phyloP scores from a whole-genome alignment of 2,329 filamentous ascomycete genomes.

The Cladophialophora psammophila region DNA sequence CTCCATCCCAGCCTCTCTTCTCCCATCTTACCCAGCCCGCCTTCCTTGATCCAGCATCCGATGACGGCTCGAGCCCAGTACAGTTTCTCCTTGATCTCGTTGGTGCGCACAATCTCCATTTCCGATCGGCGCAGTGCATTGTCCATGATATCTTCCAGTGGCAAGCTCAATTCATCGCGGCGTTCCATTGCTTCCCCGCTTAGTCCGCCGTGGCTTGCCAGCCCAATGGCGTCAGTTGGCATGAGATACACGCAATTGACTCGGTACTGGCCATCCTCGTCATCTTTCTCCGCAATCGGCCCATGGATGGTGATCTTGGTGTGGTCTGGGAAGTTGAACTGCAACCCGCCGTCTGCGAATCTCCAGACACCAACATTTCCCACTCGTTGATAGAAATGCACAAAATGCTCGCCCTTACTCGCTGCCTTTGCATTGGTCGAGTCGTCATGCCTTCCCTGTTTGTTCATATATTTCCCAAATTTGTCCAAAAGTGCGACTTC shows the following conservation, averaged over 20 bases:
- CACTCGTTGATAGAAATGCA: constrained; percentile 60
- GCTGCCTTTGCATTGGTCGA: constrained; percentile 39
- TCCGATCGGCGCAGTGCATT: constrained; percentile 43
- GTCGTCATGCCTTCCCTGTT: constrained; percentile 52
- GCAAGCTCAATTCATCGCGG: constrained; percentile 38
- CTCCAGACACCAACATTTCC: constrained; percentile 63
- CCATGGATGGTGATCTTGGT: constrained; percentile 58
- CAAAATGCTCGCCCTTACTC: constrained; percentile 49
- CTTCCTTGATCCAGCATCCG: constrained; percentile 45
- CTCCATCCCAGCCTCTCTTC: constrained; percentile 43
- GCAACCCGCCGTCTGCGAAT: constrained; percentile 58
- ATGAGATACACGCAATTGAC: constrained; percentile 60
- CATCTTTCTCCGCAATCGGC: constrained; percentile 24
- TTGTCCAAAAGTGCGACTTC: constrained; percentile 58
- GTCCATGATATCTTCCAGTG: constrained; percentile 41
- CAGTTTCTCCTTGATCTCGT: constrained; percentile 55
- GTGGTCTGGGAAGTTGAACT: constrained; percentile 62
- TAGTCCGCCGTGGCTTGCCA: constrained; percentile 51
- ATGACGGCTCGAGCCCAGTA: constrained; percentile 52
- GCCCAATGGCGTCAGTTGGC: constrained; percentile 53
- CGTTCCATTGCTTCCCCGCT: constrained; percentile 50
- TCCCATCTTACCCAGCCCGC: constrained; percentile 43
- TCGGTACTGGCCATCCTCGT: constrained; percentile 39
- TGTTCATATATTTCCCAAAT: constrained; percentile 62
- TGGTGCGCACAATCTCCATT: constrained; percentile 54